Base-by-base conservation (phyloP, 805 yeast species). In the Candida parachauliodes region DNA sequence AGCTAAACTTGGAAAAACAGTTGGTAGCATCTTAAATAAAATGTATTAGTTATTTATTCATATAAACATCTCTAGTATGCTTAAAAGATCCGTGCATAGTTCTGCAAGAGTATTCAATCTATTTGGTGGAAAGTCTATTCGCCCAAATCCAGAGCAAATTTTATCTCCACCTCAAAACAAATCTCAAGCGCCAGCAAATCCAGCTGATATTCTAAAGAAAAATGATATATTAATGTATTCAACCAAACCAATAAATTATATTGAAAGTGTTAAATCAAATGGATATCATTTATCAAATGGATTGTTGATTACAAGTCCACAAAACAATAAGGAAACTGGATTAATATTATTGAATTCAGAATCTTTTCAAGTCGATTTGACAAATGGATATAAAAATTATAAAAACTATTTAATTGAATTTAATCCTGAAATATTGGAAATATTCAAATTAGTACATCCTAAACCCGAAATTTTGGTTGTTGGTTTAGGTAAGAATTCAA, bases 381-480 rank as follows among this genome's bases (percentile, higher is more conserved):
- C 64, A 16, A 45, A 66, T 14, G 50, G 57, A n/a, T 74, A 74
- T 34, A 42, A 63, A 17, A 52, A 60, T 24, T 28, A 21, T 12
- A 29, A 31, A 24, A 65, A 70, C 41, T 67, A 81, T 31, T 58
- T 79, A n/a, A 75, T 82, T 10, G 78, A 75, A 23, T 65, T 82
- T 34, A 60, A 65, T 38, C 33, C 45, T 16, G 54, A 61, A n/a
- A 58, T 74, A 0, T 57, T 79, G 18, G 65, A 66, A 10, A 53
- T 82, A 3, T 69, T 82, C 39, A 70, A 68, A 14, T 60, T 78
- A 5, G 56, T 82, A 1, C 77, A 79, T 54, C 95, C 95, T 3
- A 79, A 79, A 50, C 95, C 95, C 0, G 94, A 86, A 51, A 65
- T 86, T 31, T 48, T 83, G 33, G 79, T 84, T 6, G 59, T 85